Base-by-base conservation (phyloP, 73 alveolate genomes). In the Uronychia binucleata region DNA sequence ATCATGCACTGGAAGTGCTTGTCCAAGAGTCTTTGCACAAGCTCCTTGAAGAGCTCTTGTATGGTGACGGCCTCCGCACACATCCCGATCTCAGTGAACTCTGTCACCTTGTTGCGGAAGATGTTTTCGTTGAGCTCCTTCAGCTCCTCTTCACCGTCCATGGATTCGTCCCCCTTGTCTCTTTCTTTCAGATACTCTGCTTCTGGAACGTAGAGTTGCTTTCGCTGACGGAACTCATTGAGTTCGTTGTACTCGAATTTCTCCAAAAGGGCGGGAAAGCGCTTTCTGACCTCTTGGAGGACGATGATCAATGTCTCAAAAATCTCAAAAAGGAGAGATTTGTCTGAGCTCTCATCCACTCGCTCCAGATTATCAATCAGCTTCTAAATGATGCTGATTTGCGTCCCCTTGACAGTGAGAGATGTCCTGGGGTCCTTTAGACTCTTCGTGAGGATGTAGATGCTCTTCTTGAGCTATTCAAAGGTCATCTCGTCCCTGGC, bases 361-460 rank as follows among this genome's bases (percentile, higher is more conserved):
- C 34, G 32, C 28, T 85, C 26, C 11, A 83, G 78, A 33, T 83
- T 82, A 27, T 74, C 90, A 85, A 75, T 27, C 77, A 74, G 83
- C 30, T 83, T 80, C 31, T 31, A 46, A 13, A 85, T 82, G 28
- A 85, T 29, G 83, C 26, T 30, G 33, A 85, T 77, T 34, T 29
- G 59, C 11, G 91, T 85, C 14, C 35, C 80, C 58, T 77, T 79
- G 75, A 85, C 26, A 30, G 13, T 30, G 26, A 86, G 67, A 28
- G 77, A 0, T 14, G 80, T 57, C 0, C 82, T 1, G 59, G 92
- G 84, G 32, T 86, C 92, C 8, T 14, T 11, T 26, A 86, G 29
- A 77, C 28, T 59, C 33, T 79, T 86, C 19, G 74, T 78, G 59
- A 86, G 58, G 8, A 74, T 58, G 59, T 58, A 76, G 0, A 86